These are phyloP conservation scores for Cytospora leucostoma DNA, from an alignment of 2,329 filamentous ascomycete species.

Conservation along the genomic window DNA sequence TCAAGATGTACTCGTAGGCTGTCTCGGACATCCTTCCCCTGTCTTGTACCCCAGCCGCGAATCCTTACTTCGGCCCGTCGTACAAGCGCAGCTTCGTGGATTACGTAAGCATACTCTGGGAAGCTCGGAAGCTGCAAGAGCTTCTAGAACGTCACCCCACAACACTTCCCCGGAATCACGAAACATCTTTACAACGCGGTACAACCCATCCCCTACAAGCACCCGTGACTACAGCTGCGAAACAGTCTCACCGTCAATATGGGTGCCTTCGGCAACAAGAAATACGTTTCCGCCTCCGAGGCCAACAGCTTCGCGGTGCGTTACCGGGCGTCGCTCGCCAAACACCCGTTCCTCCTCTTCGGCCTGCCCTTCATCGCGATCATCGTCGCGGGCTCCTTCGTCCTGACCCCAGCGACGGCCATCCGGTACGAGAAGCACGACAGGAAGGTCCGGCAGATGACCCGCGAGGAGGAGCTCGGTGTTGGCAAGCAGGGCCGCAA, in stretches of 20 bases:
- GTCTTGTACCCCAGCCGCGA: background rate
- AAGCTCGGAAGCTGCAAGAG: background rate
- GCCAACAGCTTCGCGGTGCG: constrained; percentile 68
- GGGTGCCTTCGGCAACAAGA: constrained; percentile 68
- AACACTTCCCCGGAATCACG: background rate
- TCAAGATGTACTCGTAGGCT: background rate
- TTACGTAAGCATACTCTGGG: background rate
- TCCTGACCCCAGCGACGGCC: constrained; percentile 90
- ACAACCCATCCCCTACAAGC: background rate
- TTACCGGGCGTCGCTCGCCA: constrained; percentile 75
- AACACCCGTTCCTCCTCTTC: constrained; percentile 88
- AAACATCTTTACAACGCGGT: background rate
- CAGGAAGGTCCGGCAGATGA: constrained; percentile 81
- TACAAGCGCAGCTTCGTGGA: background rate
- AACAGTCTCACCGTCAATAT: constrained; percentile 43
- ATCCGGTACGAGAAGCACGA: constrained; percentile 93
- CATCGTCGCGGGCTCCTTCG: constrained; percentile 90
- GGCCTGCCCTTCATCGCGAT: constrained; percentile 89
- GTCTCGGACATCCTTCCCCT: too few relatives aligned
- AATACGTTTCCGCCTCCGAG: constrained; percentile 68
- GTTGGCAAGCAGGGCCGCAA: constrained; percentile 70
- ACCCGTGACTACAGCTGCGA: background rate
- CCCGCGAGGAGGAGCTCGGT: constrained; percentile 81
- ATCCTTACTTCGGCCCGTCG: background rate
- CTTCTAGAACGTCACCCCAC: background rate